A percentile compares a stretch with the other conserved stretches of the same genome.
Conservation (phyloP, 2,329 filamentous ascomycete species). For the Fonsecaea nubica region DNA sequence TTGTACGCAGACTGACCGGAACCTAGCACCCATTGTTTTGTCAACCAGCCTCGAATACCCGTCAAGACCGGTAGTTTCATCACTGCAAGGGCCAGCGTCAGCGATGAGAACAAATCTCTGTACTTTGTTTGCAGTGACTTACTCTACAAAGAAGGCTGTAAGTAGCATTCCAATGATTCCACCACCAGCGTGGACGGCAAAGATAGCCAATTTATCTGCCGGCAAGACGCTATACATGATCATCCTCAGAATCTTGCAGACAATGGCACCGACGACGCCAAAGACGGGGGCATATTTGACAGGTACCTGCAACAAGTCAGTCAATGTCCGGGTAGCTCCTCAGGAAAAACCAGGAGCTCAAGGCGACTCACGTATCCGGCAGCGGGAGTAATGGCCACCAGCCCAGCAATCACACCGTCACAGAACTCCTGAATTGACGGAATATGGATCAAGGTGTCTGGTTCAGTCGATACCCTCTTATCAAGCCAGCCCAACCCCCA, state of each 20-base stretch:
- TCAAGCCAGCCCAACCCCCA: slow-evolving; percentile 4
- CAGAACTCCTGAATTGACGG: slow-evolving; percentile 19
- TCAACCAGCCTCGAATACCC: slow-evolving; percentile 15
- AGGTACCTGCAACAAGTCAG: slow-evolving; percentile 16
- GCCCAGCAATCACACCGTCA: slow-evolving; percentile 20
- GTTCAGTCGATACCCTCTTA: background rate
- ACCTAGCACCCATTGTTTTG: slow-evolving; percentile 18
- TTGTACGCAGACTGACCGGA: slow-evolving; percentile 5
- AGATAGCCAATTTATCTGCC: slow-evolving; percentile 8
- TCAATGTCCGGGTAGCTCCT: background rate
- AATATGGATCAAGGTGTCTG: slow-evolving; percentile 1
- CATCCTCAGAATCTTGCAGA: slow-evolving; percentile 16
- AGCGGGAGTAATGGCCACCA: slow-evolving; percentile 17
- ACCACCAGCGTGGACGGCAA: slow-evolving; percentile 17
- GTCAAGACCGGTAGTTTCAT: slow-evolving; percentile 18
- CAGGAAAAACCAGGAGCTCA: background rate
- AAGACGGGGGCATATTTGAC: slow-evolving; percentile 20
- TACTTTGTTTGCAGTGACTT: background rate
- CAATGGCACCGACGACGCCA: slow-evolving; percentile 11
- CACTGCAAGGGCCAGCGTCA: background rate
- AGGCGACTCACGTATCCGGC: slow-evolving; percentile 16
- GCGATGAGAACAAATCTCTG: background rate
- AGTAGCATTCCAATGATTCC: slow-evolving; percentile 17
- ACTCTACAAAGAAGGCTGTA: slow-evolving; percentile 18
- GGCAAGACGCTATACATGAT: slow-evolving; percentile 3